These are phyloP conservation scores for Pseudocercospora crystallina DNA, from an alignment of 2,329 filamentous ascomycete species.

Conservation along the genomic window DNA sequence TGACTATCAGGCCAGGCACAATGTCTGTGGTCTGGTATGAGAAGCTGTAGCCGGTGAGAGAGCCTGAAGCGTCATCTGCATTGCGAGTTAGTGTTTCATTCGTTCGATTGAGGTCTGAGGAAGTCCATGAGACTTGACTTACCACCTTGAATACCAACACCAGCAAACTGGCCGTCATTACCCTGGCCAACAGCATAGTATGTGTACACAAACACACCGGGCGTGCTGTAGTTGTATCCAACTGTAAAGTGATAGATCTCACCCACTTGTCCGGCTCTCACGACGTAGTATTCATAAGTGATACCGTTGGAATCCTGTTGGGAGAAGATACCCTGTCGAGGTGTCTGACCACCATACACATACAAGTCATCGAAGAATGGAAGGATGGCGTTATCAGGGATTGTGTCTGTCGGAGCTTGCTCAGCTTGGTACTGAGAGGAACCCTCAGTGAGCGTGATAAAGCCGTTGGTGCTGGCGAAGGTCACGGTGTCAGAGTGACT, in stretches of 20 bases:
- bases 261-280: constrained; percentile 17
- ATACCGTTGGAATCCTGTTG: constrained; percentile 26
- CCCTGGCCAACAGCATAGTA: constrained; percentile 30
- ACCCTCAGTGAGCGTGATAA: constrained; percentile 31
- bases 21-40: constrained; percentile 16
- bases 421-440: constrained; percentile 26
- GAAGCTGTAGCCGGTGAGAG: constrained; percentile 19
- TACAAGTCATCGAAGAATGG: constrained; percentile 38
- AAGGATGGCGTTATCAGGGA: constrained; percentile 31
- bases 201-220: constrained; percentile 31
- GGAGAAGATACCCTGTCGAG: constrained; percentile 36
- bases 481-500: constrained; percentile 15
- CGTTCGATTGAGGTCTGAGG: not conserved
- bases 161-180: constrained; percentile 24
- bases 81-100: not conserved
- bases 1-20: constrained; percentile 25
- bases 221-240: constrained; percentile 27
- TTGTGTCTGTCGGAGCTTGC: constrained; percentile 23
- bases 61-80: constrained; percentile 9
- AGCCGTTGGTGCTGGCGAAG: constrained; percentile 34
- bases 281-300: constrained; percentile 35
- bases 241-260: constrained; percentile 35
- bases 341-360: constrained; percentile 20
- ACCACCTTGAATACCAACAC: constrained; percentile 33
- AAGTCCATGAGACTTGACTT: constrained; percentile 15